Evolutionary conservation across 257 asterid genomes (phyloP).

Genomic region (Vinca minor): DNA sequence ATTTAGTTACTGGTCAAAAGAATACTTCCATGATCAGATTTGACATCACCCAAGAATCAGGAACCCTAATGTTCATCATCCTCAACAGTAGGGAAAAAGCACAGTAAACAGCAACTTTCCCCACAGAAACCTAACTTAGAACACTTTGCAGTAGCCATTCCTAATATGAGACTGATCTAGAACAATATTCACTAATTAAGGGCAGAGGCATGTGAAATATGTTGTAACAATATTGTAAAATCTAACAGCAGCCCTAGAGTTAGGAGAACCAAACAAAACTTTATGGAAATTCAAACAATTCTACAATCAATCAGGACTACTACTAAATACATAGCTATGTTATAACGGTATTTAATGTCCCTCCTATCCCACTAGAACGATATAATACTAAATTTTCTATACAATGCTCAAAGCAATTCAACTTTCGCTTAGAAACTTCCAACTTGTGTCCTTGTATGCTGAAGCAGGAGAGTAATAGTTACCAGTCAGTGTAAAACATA

Average conservation of each 20-base stretch:
- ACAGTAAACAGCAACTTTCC: not conserved
- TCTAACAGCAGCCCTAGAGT: not conserved
- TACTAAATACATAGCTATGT: not conserved
- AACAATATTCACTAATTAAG: not conserved
- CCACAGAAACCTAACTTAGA: not conserved
- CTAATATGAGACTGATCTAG: not conserved
- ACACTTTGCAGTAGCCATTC: too few relatives aligned
- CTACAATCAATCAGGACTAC: not conserved
- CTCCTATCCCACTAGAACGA: not conserved
- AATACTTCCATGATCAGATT: not conserved
- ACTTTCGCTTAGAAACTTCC: not conserved
- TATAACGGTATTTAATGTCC: not conserved
- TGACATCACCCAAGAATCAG: not conserved
- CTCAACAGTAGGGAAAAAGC: not conserved
- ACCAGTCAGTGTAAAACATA: too few relatives aligned
- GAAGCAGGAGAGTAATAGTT: too few relatives aligned
- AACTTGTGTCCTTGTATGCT: too few relatives aligned
- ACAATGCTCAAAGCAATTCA: not conserved
- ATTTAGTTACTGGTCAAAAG: conserved; percentile 11
- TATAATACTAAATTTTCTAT: not conserved
- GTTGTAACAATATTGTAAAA: not conserved
- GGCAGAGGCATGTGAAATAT: not conserved
- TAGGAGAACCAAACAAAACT: not conserved
- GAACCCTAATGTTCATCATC: not conserved
- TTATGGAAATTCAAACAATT: not conserved